Conservation (phyloP, 2,329 filamentous ascomycete species). For the Tolypocladium album region DNA sequence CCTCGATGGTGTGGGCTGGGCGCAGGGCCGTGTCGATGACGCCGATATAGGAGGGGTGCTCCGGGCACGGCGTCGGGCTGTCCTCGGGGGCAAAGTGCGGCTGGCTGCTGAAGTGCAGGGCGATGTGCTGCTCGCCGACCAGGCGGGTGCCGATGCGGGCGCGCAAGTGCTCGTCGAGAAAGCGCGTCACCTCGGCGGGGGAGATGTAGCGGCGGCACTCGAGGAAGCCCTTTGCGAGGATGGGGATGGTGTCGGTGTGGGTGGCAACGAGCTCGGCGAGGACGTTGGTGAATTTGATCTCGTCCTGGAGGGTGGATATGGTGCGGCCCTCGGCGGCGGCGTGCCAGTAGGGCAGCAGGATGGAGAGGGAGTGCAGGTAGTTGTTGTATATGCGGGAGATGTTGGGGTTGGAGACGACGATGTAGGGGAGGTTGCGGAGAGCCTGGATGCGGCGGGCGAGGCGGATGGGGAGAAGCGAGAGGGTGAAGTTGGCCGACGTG, state of each 20-base stretch:
- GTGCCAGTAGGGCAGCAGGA: slow-evolving; percentile 67
- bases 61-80: slow-evolving; percentile 38
- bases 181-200: slow-evolving; percentile 71
- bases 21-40: slow-evolving; percentile 87
- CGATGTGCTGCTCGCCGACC: slow-evolving; percentile 94
- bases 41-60: slow-evolving; percentile 66
- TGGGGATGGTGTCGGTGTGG: slow-evolving; percentile 88
- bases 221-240: slow-evolving; percentile 82
- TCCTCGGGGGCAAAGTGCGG: slow-evolving; percentile 53
- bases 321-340: slow-evolving; percentile 32
- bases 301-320: slow-evolving; percentile 62
- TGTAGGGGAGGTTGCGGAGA: slow-evolving; percentile 87
- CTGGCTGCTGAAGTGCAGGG: slow-evolving; percentile 63
- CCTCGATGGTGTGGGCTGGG: slow-evolving; percentile 70
- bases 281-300: slow-evolving; percentile 83
- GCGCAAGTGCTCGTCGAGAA: slow-evolving; percentile 87
- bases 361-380: slow-evolving; percentile 87
- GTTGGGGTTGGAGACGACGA: slow-evolving; percentile 95
- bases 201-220: slow-evolving; percentile 88
- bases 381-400: slow-evolving; percentile 93
- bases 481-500: slow-evolving; percentile 88
- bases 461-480: slow-evolving; percentile 81
- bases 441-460: slow-evolving; percentile 91
- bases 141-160: slow-evolving; percentile 89
- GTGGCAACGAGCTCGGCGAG: slow-evolving; percentile 93